Evolutionary conservation across 352 stramenopile genomes (phyloP).

Genomic region (Phytophthora idaei): DNA sequence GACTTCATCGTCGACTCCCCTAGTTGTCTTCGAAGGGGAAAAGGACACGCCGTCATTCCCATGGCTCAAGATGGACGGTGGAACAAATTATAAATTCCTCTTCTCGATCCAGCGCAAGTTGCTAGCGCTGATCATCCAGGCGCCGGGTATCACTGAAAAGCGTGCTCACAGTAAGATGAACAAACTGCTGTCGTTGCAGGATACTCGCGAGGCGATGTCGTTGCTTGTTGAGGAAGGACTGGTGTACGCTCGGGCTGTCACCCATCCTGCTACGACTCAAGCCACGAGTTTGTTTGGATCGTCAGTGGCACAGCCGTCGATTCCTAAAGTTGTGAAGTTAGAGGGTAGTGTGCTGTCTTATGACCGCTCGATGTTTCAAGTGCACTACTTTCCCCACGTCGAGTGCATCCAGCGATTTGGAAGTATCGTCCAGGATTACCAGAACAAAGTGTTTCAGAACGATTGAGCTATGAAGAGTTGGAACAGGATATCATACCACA

Average conservation of each 20-base stretch:
- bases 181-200: slow-evolving; percentile 69
- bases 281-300: slow-evolving; percentile 39
- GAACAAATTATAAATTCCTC: slow-evolving; percentile 75
- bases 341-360: slow-evolving; percentile 50
- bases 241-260: slow-evolving; percentile 61
- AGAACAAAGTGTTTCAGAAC: slow-evolving; percentile 51
- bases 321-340: slow-evolving; percentile 45
- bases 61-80: slow-evolving; percentile 86
- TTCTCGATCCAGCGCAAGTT: slow-evolving; percentile 82
- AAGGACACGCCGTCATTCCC: slow-evolving; percentile 80
- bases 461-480: slow-evolving; percentile 5
- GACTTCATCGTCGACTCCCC: slow-evolving; percentile 27
- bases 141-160: slow-evolving; percentile 68
- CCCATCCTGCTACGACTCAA: slow-evolving; percentile 1
- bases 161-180: slow-evolving; percentile 58
- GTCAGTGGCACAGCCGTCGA: slow-evolving; percentile 13
- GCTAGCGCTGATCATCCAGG: slow-evolving; percentile 55
- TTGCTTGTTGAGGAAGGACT: slow-evolving; percentile 76
- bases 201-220: slow-evolving; percentile 71
- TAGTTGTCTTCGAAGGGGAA: slow-evolving; percentile 74
- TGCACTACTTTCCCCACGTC: slow-evolving; percentile 82
- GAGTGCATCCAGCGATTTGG: slow-evolving; percentile 85
- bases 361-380: slow-evolving; percentile 49
- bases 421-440: slow-evolving; percentile 75
- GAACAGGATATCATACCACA: too few species aligned